These are phyloP conservation scores for Puccinia coronata DNA, from an alignment of 1,284 basidiomycete genomes.

Conservation along the genomic window DNA sequence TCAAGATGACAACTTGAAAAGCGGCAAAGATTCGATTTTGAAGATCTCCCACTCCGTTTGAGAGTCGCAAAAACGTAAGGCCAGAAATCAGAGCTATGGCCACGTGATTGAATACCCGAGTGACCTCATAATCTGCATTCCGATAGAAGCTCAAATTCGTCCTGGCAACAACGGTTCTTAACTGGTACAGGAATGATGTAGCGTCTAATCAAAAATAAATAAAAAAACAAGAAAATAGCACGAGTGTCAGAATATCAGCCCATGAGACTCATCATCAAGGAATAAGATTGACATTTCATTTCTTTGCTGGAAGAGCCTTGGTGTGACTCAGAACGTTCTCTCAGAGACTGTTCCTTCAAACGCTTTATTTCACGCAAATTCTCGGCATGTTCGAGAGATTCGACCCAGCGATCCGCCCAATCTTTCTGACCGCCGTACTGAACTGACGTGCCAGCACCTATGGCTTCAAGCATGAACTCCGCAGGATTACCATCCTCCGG, in stretches of 20 bases:
- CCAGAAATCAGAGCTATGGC: conserved; percentile 74
- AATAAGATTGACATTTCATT: conserved; percentile 48
- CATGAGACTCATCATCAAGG: conserved; percentile 44
- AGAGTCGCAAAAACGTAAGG: conserved; percentile 78
- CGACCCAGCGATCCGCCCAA: conserved; percentile 74
- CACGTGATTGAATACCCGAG: conserved; percentile 68
- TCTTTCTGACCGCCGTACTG: conserved; percentile 67
- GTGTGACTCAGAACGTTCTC: conserved; percentile 58
- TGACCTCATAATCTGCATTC: conserved; percentile 76
- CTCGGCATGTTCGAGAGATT: conserved; percentile 57
- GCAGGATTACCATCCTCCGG: conserved; percentile 63
- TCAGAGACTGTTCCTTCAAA: conserved; percentile 60
- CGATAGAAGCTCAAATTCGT: conserved; percentile 79
- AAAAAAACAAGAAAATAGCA: background rate
- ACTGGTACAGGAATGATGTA: conserved; percentile 75
- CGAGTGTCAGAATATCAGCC: conserved; percentile 50
- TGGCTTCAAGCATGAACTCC: conserved; percentile 63
- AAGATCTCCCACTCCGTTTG: conserved; percentile 69
- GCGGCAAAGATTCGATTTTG: conserved; percentile 82
- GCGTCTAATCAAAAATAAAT: conserved; percentile 58
- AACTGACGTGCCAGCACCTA: conserved; percentile 72
- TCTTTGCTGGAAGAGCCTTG: background rate
- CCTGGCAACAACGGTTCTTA: conserved; percentile 71
- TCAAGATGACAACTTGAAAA: conserved; percentile 63
- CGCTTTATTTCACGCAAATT: conserved; percentile 60